These are phyloP conservation scores for Chlorociboria aeruginascens DNA, from an alignment of 495 filamentous ascomycete genomes.

Conservation along the genomic window DNA sequence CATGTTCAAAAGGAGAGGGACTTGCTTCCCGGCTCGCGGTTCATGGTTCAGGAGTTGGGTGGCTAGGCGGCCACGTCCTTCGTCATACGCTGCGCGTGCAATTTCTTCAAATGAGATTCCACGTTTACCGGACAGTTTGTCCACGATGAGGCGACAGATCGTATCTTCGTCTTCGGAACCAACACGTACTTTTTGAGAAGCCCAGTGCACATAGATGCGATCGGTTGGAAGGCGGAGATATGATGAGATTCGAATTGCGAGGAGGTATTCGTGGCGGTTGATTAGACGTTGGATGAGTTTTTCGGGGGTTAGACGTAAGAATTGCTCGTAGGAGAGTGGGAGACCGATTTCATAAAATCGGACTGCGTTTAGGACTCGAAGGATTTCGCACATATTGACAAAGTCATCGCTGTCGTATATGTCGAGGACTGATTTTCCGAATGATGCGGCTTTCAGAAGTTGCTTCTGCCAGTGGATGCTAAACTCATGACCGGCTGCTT, in stretches of 20 bases:
- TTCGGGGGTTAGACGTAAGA: slow-evolving; percentile 75
- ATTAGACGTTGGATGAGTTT: slow-evolving; percentile 74
- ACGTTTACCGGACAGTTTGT: slow-evolving; percentile 71
- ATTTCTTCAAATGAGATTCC: slow-evolving; percentile 93
- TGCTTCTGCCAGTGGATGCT: slow-evolving; percentile 88
- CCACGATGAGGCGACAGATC: slow-evolving; percentile 78
- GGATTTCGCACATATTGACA: slow-evolving; percentile 92
- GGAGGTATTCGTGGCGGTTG: slow-evolving; percentile 79
- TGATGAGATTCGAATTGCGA: slow-evolving; percentile 81
- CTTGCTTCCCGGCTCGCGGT: slow-evolving; percentile 84
- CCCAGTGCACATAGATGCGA: slow-evolving; percentile 92
- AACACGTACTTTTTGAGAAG: slow-evolving; percentile 79
- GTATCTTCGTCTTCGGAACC: slow-evolving; percentile 78
- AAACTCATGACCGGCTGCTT: slow-evolving; percentile 86
- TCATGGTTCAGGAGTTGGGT: slow-evolving; percentile 89
- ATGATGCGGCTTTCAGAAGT: slow-evolving; percentile 85
- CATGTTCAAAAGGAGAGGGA: slow-evolving; percentile 88
- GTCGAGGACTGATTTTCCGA: slow-evolving; percentile 93
- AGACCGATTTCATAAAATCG: slow-evolving; percentile 85
- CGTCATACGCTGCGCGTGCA: slow-evolving; percentile 88
- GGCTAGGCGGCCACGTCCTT: slow-evolving; percentile 75
- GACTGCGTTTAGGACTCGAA: slow-evolving; percentile 84
- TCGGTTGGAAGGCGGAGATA: slow-evolving; percentile 80
- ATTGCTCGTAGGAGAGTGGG: slow-evolving; percentile 86
- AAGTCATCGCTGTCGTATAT: slow-evolving; percentile 97